Base-by-base conservation (phyloP, 2,329 filamentous ascomycete genomes). In the Sphaerostilbella broomeana region DNA sequence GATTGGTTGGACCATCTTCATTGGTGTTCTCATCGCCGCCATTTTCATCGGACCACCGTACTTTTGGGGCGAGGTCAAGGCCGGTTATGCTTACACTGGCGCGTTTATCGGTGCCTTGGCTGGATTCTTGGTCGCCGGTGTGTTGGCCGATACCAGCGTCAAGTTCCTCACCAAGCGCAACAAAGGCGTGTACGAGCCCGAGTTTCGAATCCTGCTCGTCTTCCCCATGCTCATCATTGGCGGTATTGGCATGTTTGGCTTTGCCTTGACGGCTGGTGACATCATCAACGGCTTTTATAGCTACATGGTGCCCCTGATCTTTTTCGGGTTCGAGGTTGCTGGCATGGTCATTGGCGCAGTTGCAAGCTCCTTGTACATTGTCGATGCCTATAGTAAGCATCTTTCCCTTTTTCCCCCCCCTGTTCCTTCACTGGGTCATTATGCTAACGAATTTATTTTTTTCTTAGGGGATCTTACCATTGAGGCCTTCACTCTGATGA, bases 1-100 rank as follows among this genome's bases (percentile, higher is more conserved):
- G 55, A 95, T 95, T 54, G 90, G 89, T 48, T 97, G 90, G 89
- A 94, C 89, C 1, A 86, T 95, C 12, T 86, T 95, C 55, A 90
- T 94, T 48, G 84, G 86, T 41, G 82, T 92, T 45, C 79, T 92
- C 49, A 67, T 94, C 31, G 84, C 81, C n/a, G 77, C 81, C 43
- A 81, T 94, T 49, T 90, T 92, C 65, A 73, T 94, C 32, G 81
- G 82, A 2, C 81, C 83, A 2, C 86, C 86, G 1, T 75, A 89
- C 27, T 92, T 79, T 68, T 95, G 89, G 75, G 70, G 78, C 51
- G 81, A 92, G 62, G 78, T 86, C 37, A 65, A 85, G 54, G 86
- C 85, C 2, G 89, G 89, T n/a, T 88, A 90, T 59, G 77, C 87
- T 41, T 94, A 95, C 63, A 81, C 82, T 0, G 86, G 85, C 0